Evolutionary conservation across 176 grass and related monocot genomes (phyloP).

Genomic region (Eremochloa ophiuroides): DNA sequence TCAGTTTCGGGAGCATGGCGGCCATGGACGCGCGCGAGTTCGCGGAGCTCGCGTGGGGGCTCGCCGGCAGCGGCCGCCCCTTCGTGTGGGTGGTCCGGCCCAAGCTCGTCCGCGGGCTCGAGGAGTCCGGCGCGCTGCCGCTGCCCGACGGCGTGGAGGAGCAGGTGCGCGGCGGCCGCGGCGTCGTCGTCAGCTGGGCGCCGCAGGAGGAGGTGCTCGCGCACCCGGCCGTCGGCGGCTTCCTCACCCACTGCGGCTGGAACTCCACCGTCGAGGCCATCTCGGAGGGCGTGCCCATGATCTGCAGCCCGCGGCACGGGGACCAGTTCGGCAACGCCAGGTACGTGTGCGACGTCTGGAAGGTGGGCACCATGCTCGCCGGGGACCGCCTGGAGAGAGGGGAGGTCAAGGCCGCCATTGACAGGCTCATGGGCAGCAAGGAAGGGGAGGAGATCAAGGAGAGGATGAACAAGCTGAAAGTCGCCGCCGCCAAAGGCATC

Average conservation of each 20-base stretch:
- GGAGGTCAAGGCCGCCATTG: not conserved
- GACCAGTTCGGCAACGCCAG: slow-evolving; percentile 34
- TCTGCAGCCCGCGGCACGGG: not conserved
- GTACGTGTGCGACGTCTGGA: slow-evolving; percentile 2
- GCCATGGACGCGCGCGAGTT: not conserved
- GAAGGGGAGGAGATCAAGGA: slow-evolving; percentile 4
- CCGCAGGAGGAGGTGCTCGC: slow-evolving; percentile 37
- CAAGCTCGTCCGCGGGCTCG: not conserved
- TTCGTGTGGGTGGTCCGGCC: slow-evolving; percentile 36
- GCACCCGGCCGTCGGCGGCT: slow-evolving; percentile 20
- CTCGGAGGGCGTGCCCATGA: slow-evolving; percentile 19
- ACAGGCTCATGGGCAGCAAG: not conserved
- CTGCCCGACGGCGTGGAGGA: not conserved
- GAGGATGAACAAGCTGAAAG: not conserved
- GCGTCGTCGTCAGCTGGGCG: slow-evolving; percentile 31
- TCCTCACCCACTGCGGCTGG: slow-evolving; percentile 42
- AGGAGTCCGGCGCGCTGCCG: not conserved
- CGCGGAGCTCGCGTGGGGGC: not conserved
- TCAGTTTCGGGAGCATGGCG: slow-evolving; percentile 39
- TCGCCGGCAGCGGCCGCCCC: not conserved
- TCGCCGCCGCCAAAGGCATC: not conserved
- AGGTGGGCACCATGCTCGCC: slow-evolving; percentile 1
- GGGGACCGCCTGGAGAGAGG: not conserved
- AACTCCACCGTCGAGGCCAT: slow-evolving; percentile 40
- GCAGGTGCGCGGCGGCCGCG: not conserved